Base-by-base conservation (phyloP, 257 asterid genomes). In the Nicotiana paniculata region DNA sequence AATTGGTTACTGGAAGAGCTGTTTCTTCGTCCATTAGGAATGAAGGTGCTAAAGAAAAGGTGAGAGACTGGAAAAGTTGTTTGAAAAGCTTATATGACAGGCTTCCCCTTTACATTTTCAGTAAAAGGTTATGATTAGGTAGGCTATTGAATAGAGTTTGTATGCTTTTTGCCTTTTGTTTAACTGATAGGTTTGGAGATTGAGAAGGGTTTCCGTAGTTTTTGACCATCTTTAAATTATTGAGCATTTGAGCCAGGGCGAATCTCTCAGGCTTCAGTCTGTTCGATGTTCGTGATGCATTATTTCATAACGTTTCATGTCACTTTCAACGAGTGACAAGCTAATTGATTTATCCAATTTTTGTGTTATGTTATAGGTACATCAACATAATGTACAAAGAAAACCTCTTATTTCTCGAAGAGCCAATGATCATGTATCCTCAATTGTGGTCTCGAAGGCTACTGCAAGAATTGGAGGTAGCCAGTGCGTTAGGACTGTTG, bases 41-140 rank as follows among this genome's bases (percentile, higher is more conserved):
- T 26, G 86, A 75, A 81, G 68, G 59, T 57, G 28, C 51, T 39
- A 82, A 63, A 80, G 53, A 75, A 58, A 86, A 84, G 88, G 90
- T 88, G 79, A 63, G 69, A 53, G 54, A 30, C 84, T 21, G 18
- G 3, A 18, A 32, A 65, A 21, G 53, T 81, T 28, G 3, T 59
- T 63, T 35, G 15, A 39, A 79, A 78, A 61, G 68, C n/a, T 77
- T 33, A 33, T 58, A 24, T 28, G 55, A 21, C 51, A 84, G 16
- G 57, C 39, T 53, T 39, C 21, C 53, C 58, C 28, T 64, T 17
- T 11, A 32, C 9, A 17, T 21, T 21, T 1, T 18, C 57, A 26
- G 32, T 46, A 24, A 21, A 72, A 62, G 79, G 32, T 61, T 13
- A 43, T 64, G 63, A 61, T 33, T 84, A 46, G 35, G 33, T 26